Conservation (phyloP, 192 early-diverging fungal genomes). For the Backusella morwellensis region DNA sequence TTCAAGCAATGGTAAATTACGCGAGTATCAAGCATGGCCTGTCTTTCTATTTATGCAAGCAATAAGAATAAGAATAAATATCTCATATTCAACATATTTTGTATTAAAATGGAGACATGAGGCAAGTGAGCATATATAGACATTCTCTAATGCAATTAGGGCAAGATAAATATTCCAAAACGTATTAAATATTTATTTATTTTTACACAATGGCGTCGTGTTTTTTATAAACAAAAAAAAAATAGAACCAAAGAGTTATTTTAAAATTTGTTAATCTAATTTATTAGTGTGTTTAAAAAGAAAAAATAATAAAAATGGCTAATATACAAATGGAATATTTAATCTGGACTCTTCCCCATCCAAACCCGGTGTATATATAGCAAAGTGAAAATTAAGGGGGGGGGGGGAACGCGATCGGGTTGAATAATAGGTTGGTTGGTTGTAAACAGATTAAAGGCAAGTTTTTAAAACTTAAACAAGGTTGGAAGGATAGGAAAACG, state of each 20-base stretch:
- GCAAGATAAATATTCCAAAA: not conserved
- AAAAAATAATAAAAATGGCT: not conserved
- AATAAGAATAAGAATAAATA: no score
- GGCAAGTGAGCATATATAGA: not conserved
- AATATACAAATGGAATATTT: not conserved
- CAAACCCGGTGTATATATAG: conserved; percentile 7
- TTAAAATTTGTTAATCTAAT: not conserved
- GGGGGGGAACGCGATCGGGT: not conserved
- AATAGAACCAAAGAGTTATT: not conserved
- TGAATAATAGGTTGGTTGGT: conserved; percentile 6
- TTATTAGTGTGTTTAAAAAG: not conserved
- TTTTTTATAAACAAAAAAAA: no score
- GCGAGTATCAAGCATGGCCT: no score
- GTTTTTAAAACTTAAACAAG: conserved; percentile 6
- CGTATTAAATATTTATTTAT: not conserved
- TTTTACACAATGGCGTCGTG: no score
- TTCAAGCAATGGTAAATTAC: no score
- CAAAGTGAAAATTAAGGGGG: not conserved
- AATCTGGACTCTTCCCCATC: conserved; percentile 7
- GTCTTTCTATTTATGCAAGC: no score
- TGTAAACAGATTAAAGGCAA: not conserved
- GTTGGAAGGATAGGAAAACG: conserved; percentile 91
- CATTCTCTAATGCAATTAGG: not conserved
- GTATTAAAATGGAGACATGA: not conserved
- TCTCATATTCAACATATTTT: no score